These are phyloP conservation scores for Hypoxylon sp. DNA, from an alignment of 2,329 filamentous ascomycete species.

Conservation along the genomic window DNA sequence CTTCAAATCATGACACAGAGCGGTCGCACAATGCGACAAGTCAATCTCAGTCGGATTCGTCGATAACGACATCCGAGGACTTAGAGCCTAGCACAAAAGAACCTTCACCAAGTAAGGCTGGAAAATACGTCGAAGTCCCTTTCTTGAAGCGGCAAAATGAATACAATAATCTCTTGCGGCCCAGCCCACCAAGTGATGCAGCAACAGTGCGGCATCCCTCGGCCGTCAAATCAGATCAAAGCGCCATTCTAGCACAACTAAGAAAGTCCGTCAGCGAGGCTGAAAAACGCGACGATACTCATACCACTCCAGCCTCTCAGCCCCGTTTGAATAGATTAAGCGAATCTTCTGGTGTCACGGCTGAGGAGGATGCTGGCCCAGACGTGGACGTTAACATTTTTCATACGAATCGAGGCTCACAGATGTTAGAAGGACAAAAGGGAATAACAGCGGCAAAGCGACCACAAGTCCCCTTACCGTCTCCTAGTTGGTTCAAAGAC, in stretches of 20 bases:
- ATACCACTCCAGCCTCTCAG: not conserved
- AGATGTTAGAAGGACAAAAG: conserved; percentile 50
- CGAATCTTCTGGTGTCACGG: not conserved
- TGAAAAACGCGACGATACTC: not conserved
- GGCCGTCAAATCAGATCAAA: conserved; percentile 32
- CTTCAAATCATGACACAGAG: conserved; percentile 11
- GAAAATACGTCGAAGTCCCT: not conserved
- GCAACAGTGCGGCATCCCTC: conserved; percentile 16
- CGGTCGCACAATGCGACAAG: conserved; percentile 3
- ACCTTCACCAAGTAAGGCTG: not conserved
- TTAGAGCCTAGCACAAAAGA: conserved; percentile 3
- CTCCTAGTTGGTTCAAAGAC: conserved; percentile 48
- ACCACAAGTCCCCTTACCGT: conserved; percentile 32
- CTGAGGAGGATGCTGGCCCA: conserved; percentile 48
- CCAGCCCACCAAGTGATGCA: conserved; percentile 15
- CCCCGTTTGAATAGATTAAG: conserved; percentile 1
- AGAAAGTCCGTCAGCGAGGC: conserved; percentile 12
- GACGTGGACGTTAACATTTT: conserved; percentile 59
- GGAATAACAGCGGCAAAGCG: conserved; percentile 29
- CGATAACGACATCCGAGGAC: not conserved
- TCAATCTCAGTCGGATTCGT: conserved; percentile 2
- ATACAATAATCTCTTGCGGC: conserved; percentile 17
- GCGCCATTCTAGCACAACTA: conserved; percentile 38
- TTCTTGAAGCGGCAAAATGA: conserved; percentile 14
- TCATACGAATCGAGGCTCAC: conserved; percentile 52